Conservation (phyloP, 163 green algal genomes). For the Chloromonas sp. region DNA sequence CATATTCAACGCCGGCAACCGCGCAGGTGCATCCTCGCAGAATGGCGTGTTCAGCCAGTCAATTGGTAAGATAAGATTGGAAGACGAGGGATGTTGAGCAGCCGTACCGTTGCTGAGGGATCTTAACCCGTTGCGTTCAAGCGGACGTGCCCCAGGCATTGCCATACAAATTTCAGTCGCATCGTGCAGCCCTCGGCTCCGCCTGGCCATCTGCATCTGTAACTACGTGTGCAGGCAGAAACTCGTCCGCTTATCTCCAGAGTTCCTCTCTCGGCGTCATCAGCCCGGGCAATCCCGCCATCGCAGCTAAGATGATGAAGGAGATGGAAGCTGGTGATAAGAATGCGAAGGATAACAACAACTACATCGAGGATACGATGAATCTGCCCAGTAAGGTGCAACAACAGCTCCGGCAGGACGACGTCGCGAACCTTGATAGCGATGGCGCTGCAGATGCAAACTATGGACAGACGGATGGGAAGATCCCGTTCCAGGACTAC, state of each 20-base stretch:
- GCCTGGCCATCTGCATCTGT: not conserved
- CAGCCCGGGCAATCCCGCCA: not conserved
- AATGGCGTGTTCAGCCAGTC: slow-evolving; percentile 11
- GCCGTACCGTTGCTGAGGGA: too few relatives aligned
- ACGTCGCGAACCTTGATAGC: not conserved
- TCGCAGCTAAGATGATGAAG: not conserved
- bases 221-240: not conserved
- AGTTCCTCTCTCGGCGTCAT: not conserved
- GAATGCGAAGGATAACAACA: too few relatives aligned
- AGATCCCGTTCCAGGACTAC: not conserved
- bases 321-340: not conserved
- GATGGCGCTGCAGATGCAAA: not conserved
- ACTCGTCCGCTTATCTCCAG: slow-evolving; percentile 1
- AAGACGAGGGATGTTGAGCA: too few relatives aligned
- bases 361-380: not conserved
- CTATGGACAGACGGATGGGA: not conserved
- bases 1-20: slow-evolving; percentile 7
- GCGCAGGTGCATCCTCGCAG: slow-evolving; percentile 13
- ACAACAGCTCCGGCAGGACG: not conserved
- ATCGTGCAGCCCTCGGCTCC: not conserved
- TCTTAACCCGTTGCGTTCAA: too few relatives aligned
- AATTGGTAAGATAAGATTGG: slow-evolving; percentile 1
- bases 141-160: not conserved
- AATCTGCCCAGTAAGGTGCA: not conserved
- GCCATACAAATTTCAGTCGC: not conserved